These are phyloP conservation scores for Crassisporium funariophilum DNA, from an alignment of 768 basidiomycete species.

Conservation along the genomic window DNA sequence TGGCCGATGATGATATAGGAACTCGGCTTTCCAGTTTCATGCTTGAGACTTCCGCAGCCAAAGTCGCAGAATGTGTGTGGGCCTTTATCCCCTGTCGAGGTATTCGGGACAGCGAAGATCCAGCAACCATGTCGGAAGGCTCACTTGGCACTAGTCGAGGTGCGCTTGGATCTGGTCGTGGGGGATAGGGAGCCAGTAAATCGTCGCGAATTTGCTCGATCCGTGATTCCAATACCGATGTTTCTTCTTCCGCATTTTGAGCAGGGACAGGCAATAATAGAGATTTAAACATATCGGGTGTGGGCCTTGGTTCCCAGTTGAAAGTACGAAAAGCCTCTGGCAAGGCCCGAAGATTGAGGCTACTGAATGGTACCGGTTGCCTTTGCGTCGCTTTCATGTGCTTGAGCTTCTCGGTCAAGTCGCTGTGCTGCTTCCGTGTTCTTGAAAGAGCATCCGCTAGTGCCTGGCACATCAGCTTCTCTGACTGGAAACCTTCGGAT, in stretches of 20 bases:
- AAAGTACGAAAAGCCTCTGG: not conserved
- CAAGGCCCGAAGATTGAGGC: constrained; percentile 11
- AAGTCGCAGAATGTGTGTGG: too few species aligned
- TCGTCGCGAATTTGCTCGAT: constrained; percentile 30
- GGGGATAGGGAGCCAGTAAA: constrained; percentile 31
- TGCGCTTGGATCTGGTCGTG: constrained; percentile 19
- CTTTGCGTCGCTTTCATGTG: not conserved
- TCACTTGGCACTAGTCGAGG: constrained; percentile 9
- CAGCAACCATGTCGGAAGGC: not conserved
- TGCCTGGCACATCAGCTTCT: constrained; percentile 25
- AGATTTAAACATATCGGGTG: constrained; percentile 16
- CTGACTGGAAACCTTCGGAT: constrained; percentile 20
- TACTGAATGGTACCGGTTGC: too few species aligned
- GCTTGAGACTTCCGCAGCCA: too few species aligned
- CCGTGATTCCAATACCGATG: constrained; percentile 17
- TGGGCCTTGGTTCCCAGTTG: constrained; percentile 17
- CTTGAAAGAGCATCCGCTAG: constrained; percentile 25
- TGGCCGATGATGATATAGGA: not conserved
- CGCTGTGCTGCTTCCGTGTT: constrained; percentile 3
- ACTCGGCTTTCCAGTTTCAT: too few species aligned
- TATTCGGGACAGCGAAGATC: not conserved
- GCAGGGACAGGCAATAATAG: constrained; percentile 5
- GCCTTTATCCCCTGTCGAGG: not conserved
- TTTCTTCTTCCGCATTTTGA: constrained; percentile 6
- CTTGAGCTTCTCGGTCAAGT: constrained; percentile 4